Base-by-base conservation (phyloP, 345 rosid genomes). In the Draba incana region DNA sequence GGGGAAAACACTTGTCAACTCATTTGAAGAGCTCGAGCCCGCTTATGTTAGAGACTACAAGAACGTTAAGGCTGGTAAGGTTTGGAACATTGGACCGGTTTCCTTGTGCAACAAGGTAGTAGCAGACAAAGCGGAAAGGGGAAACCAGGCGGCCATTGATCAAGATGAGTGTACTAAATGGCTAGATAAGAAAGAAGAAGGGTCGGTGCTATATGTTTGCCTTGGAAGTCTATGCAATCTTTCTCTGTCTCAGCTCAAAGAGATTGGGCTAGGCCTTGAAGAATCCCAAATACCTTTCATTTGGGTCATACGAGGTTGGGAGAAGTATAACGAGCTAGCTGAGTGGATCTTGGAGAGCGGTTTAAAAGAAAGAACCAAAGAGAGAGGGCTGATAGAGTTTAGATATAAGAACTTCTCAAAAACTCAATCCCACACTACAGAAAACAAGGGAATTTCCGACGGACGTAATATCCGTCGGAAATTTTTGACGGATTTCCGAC, bases 131-230 rank as follows among this genome's bases (percentile, higher is more conserved):
- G 73, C 78, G 10, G 76, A 71, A 10, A 82, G 85, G 51, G 88
- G 83, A 13, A 66, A 78, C 69, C 54, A 54, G 20, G 65, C 77
- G 1, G 62, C 62, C 6, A 57, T 68, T 27, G 72, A 52, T 58
- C 55, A 57, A 37, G 27, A 52, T 0, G 52, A 73, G 8, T 78
- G 78, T 31, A 4, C 77, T 51, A 53, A 70, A 39, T 85, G 84
- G 89, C 81, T 85, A 3, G 81, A 85, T 37, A 47, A 64, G 6
- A 35, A 51, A 43, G 54, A 46, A 7, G 31, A 48, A 5, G 24
- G 42, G 10, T 85, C 86, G 0, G 81, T 85, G 5, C 9, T 85
- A 6, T 85, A 83, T 51, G 81, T 73, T 56, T 85, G 82, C 45
- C 82, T 79, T 2, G 86, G 86, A 30, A 81, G 80, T 66, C n/a